phyloP scores from a whole-genome alignment of 2,329 filamentous ascomycete species.

The Venturia aucupariae region DNA sequence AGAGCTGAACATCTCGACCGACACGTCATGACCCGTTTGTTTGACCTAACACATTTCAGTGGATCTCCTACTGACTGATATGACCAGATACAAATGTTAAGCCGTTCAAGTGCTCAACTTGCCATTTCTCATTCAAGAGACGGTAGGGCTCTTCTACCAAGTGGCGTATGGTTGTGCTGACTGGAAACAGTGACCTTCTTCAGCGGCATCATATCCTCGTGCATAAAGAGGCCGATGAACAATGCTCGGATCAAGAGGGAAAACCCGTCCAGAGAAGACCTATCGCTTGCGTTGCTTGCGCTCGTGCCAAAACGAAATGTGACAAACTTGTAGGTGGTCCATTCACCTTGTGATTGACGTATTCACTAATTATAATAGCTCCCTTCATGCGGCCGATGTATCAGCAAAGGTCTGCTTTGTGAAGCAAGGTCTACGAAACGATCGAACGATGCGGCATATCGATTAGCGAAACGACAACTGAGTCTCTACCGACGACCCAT shows the following conservation, averaged over 20 bases:
- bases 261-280: constrained; percentile 38
- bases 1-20: constrained; percentile 40
- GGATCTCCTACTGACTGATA: neutral
- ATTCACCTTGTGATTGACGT: too few relatives aligned
- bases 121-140: constrained; percentile 45
- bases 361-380: constrained; percentile 9
- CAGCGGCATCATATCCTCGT: constrained; percentile 40
- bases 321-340: constrained; percentile 28
- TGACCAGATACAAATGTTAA: constrained; percentile 42
- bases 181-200: constrained; percentile 36
- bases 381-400: constrained; percentile 11
- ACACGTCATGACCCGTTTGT: constrained; percentile 44
- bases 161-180: neutral
- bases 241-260: neutral
- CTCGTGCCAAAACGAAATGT: constrained; percentile 46
- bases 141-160: constrained; percentile 28
- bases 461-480: constrained; percentile 11
- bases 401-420: constrained; percentile 12
- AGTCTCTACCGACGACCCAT: constrained; percentile 13
- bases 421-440: constrained; percentile 11
- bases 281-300: constrained; percentile 45
- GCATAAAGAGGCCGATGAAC: constrained; percentile 11
- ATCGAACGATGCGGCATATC: constrained; percentile 14
- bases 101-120: constrained; percentile 45
- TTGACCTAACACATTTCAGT: neutral